Evolutionary conservation across 2,329 filamentous ascomycete species (phyloP).

Genomic region (Fusarium buharicum): DNA sequence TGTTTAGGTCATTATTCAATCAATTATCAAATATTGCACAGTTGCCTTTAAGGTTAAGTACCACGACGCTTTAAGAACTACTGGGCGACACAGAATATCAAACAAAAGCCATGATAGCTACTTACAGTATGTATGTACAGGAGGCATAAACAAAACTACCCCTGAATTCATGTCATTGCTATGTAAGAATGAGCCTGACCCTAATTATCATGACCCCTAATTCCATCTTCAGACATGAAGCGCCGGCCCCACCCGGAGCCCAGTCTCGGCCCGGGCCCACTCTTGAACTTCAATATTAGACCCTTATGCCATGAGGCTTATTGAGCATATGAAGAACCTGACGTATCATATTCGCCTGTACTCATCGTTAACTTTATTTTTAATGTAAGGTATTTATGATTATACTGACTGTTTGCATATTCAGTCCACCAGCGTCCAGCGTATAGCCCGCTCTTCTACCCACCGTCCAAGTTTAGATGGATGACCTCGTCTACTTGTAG

Average conservation of each 20-base stretch:
- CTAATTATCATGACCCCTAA: slow-evolving; percentile 6
- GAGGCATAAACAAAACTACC: too few relatives aligned
- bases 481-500: slow-evolving; percentile 15
- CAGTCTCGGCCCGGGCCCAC: slow-evolving; percentile 18
- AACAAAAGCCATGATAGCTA: neutral
- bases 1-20: neutral
- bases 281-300: neutral
- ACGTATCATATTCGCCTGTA: neutral
- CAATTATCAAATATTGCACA: neutral
- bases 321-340: slow-evolving; percentile 2
- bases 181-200: slow-evolving; percentile 14
- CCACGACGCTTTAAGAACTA: too few relatives aligned
- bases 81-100: too few relatives aligned
- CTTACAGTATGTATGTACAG: too few relatives aligned
- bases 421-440: slow-evolving; percentile 3
- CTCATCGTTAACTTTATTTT: slow-evolving; percentile 8
- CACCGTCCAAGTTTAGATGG: slow-evolving; percentile 12
- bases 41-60: neutral
- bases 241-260: slow-evolving; percentile 23
- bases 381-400: slow-evolving; percentile 6
- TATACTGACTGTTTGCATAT: slow-evolving; percentile 16
- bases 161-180: slow-evolving; percentile 2
- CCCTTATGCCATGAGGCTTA: slow-evolving; percentile 7
- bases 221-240: slow-evolving; percentile 6
- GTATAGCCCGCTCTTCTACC: slow-evolving; percentile 12